Base-by-base conservation (phyloP, 176 grass and related monocot genomes). In the Echinochloa phyllopogon region DNA sequence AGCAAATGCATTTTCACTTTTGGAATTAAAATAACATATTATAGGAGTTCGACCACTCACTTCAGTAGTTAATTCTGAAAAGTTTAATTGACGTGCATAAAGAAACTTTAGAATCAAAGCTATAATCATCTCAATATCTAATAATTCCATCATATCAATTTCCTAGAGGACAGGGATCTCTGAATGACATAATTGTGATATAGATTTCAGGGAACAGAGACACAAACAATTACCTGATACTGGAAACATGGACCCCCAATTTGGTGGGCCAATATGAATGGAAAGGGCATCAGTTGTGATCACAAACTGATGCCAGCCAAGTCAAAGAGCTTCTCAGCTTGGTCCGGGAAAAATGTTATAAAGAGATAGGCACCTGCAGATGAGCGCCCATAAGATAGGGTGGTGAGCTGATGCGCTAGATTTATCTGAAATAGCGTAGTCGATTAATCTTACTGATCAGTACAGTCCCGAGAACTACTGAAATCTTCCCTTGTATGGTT, bases 271-370 rank as follows among this genome's bases (percentile, higher is more conserved):
- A 40, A 70, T 20, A 64, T 65, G 36, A 25, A 80, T 29, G 53
- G 39, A 59, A 75, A 25, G 21, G 25, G 36, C 43, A 40, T 40
- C 24, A 55, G 38, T 69, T 70, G 18, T 75, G 20, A 79, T 86
- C 78, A 89, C 83, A 92, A 86, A 53, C 85, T 91, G 71, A 82
- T 38, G 20, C 92, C 90, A 53, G 76, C 88, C 82, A 94, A 74
- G 62, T 93, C 91, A 77, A 98, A 92, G 75, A 98, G 21, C 82
- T 98, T 93, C 84, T 95, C 89, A 63, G 96, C 96, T 84, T 98
- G 96, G 43, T 98, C 93, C 0, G 96, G 96, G 83, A 95, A 98
- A 40, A 95, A 87, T 81, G 91, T 95, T 76, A 98, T 91, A 71
- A 98, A 95, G 16, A 98, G 81, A 41, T 77, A 95, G 45, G 94